A percentile compares a stretch with the other conserved stretches of the same genome.
phyloP scores from a whole-genome alignment of 2,329 filamentous ascomycete species.

The Penicillium sp. region DNA sequence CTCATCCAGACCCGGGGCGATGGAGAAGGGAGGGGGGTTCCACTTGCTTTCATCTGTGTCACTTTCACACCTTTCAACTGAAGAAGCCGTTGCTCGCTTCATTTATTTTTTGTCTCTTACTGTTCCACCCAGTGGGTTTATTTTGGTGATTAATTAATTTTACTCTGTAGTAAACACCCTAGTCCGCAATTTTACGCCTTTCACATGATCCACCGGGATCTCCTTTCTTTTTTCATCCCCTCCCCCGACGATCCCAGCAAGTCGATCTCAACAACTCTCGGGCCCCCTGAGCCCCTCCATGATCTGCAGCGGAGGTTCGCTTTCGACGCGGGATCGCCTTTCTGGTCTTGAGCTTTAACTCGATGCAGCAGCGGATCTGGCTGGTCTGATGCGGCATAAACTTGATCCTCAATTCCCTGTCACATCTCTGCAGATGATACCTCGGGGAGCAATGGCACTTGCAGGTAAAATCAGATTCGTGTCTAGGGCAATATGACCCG shows the following conservation, averaged over 20 bases:
- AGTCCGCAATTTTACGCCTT: conserved; percentile 5
- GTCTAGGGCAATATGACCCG: not conserved
- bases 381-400: not conserved
- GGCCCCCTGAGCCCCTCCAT: conserved; percentile 6
- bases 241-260: conserved; percentile 7
- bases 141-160: not conserved
- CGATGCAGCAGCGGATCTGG: not conserved
- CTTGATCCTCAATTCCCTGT: not conserved
- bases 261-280: conserved; percentile 5
- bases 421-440: conserved; percentile 8
- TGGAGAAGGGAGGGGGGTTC: not conserved
- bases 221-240: not conserved
- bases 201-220: conserved; percentile 13
- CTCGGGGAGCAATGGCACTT: not conserved
- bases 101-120: not conserved
- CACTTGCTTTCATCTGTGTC: conserved; percentile 3
- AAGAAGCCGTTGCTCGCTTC: not conserved
- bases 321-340: conserved; percentile 9
- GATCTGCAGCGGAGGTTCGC: conserved; percentile 11
- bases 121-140: not conserved
- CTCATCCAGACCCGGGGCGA: conserved; percentile 9
- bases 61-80: not conserved
- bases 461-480: not conserved
- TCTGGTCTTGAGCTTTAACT: conserved; percentile 5
- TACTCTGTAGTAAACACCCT: conserved; percentile 2